phyloP scores from a whole-genome alignment of 208 protist species.

The Acanthamoeba sp. region DNA sequence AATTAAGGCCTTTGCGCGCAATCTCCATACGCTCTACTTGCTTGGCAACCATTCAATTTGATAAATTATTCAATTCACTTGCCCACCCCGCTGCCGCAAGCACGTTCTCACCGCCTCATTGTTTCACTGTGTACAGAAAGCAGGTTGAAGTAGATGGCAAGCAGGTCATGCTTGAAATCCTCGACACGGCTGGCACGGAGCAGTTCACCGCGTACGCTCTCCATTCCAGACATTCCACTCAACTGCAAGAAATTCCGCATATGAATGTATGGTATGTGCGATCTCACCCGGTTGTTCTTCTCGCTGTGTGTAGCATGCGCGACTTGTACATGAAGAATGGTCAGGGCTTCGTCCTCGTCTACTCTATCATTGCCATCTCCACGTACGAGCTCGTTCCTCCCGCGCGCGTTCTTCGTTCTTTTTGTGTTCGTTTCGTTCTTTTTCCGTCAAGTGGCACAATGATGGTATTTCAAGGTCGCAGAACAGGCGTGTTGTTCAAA shows the following conservation, averaged over 20 bases:
- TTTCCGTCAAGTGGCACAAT: no score
- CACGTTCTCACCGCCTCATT: no score
- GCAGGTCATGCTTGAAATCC: slow-evolving; percentile 91
- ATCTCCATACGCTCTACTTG: no score
- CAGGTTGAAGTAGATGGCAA: slow-evolving; percentile 89
- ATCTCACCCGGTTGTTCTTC: slow-evolving; percentile 66
- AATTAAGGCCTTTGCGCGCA: no score
- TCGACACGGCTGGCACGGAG: slow-evolving; percentile 85
- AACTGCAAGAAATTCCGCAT: no score
- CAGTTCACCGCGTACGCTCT: slow-evolving; percentile 49
- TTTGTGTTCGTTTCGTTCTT: no score
- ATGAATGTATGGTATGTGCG: neutral
- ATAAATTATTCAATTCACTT: no score
- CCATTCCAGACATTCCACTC: neutral
- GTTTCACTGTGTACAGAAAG: slow-evolving; percentile 84
- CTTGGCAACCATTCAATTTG: no score
- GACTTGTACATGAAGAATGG: slow-evolving; percentile 92
- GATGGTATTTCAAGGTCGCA: no score
- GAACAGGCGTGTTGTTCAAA: neutral
- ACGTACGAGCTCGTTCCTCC: slow-evolving; percentile 53
- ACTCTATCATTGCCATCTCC: slow-evolving; percentile 88
- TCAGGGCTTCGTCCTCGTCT: slow-evolving; percentile 92
- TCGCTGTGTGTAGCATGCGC: slow-evolving; percentile 85
- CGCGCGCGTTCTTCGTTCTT: no score
- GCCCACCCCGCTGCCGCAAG: no score